Evolutionary conservation across 2,329 filamentous ascomycete species (phyloP).

Genomic region (Fusarium tjaetaba): DNA sequence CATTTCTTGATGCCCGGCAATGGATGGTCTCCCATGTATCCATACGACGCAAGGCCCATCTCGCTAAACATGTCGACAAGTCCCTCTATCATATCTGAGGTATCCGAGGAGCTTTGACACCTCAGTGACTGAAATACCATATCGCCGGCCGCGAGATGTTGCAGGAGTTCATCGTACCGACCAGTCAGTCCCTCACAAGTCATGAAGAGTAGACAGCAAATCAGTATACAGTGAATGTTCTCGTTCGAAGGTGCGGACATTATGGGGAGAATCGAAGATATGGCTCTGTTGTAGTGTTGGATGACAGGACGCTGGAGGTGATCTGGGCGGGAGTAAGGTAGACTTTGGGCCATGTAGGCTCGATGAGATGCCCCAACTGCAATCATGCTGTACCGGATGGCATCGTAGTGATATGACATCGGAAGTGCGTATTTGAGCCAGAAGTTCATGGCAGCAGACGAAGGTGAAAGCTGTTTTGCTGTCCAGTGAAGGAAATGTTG

Average conservation of each 20-base stretch:
- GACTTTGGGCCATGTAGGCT: neutral
- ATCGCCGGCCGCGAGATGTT: slow-evolving; percentile 1
- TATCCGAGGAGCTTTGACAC: accelerated
- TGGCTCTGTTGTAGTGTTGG: slow-evolving; percentile 16
- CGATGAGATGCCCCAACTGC: slow-evolving; percentile 9
- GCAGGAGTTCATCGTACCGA: neutral
- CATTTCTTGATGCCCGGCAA: neutral
- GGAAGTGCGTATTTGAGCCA: slow-evolving; percentile 8
- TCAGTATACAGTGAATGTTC: neutral
- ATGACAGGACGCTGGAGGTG: neutral
- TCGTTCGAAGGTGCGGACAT: neutral
- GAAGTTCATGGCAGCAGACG: neutral
- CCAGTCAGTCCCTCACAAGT: slow-evolving; percentile 2
- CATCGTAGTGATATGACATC: slow-evolving; percentile 4
- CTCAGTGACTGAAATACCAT: neutral
- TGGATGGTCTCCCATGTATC: neutral
- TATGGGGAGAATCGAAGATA: neutral
- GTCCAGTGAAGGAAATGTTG: slow-evolving; percentile 13
- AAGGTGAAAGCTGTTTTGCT: neutral
- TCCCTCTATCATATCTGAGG: neutral
- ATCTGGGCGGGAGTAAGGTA: neutral
- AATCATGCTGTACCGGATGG: slow-evolving; percentile 12
- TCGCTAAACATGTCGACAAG: neutral
- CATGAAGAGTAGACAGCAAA: slow-evolving; percentile 10
- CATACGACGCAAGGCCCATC: neutral